Evolutionary conservation across 2,329 filamentous ascomycete genomes (phyloP).

Genomic region (Berkeleyomyces basicola): DNA sequence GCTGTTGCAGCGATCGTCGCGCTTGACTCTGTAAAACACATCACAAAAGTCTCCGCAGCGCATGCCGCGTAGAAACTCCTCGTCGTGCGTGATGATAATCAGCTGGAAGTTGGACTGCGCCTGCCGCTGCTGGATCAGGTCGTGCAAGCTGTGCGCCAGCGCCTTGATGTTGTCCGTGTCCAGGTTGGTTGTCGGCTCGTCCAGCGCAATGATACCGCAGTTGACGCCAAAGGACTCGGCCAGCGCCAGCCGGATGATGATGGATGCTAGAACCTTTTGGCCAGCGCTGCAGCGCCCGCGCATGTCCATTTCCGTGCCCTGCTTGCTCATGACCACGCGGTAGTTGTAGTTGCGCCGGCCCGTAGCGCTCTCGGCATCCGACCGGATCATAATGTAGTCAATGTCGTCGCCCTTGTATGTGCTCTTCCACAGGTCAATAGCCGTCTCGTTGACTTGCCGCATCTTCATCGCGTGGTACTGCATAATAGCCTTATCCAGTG

Average conservation of each 20-base stretch:
- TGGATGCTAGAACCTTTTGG: conserved; percentile 89
- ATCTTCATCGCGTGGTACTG: conserved; percentile 92
- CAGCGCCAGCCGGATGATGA: conserved; percentile 90
- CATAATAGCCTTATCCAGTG: conserved; percentile 94
- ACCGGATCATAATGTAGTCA: conserved; percentile 88
- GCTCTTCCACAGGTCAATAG: conserved; percentile 89
- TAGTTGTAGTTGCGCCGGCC: conserved; percentile 87
- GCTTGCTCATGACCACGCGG: conserved; percentile 93
- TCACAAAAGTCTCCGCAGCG: conserved; percentile 86
- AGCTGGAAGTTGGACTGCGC: conserved; percentile 92
- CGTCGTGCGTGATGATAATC: conserved; percentile 97
- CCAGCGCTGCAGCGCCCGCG: conserved; percentile 90
- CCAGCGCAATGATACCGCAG: conserved; percentile 88
- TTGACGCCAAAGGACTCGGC: conserved; percentile 94
- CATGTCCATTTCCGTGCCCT: conserved; percentile 98
- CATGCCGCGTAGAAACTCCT: conserved; percentile 89
- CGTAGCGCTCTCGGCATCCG: conserved; percentile 60
- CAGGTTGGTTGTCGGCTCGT: conserved; percentile 94
- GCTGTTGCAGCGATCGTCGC: conserved; percentile 75
- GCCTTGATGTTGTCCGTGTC: conserved; percentile 89
- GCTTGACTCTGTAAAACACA: conserved; percentile 71
- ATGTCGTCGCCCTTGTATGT: conserved; percentile 97
- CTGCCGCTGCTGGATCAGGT: conserved; percentile 70
- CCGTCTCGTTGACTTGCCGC: conserved; percentile 92
- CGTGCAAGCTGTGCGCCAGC: conserved; percentile 66